These are phyloP conservation scores for Boletus eberwhitei DNA, from an alignment of 768 basidiomycete species.

Conservation along the genomic window DNA sequence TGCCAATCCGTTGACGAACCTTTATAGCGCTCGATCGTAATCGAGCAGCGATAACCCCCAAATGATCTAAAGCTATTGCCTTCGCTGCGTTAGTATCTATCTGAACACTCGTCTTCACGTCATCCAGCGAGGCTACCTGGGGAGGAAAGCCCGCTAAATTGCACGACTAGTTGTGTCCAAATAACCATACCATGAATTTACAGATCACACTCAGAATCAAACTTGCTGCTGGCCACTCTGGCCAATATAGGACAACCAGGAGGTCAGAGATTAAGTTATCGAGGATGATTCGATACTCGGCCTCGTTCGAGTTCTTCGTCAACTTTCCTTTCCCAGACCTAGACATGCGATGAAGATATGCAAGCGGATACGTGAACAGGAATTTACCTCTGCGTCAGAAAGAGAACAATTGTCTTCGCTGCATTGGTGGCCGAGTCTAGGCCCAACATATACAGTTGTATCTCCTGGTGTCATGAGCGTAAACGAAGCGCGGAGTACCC, in stretches of 20 bases:
- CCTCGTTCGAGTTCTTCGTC: conserved; percentile 89
- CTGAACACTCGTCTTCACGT: conserved; percentile 62
- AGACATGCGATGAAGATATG: conserved; percentile 1
- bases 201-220: conserved; percentile 76
- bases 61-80: conserved; percentile 86
- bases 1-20: conserved; percentile 33
- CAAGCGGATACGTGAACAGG: neutral
- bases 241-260: conserved; percentile 85
- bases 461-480: conserved; percentile 46
- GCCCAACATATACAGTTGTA: conserved; percentile 64
- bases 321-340: conserved; percentile 85
- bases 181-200: conserved; percentile 71
- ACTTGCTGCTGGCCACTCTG: conserved; percentile 95
- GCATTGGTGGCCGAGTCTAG: conserved; percentile 81
- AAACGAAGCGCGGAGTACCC: neutral
- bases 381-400: conserved; percentile 62
- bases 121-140: conserved; percentile 80
- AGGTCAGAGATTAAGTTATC: conserved; percentile 89
- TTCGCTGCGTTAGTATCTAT: conserved; percentile 83
- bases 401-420: conserved; percentile 78
- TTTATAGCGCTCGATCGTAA: conserved; percentile 58
- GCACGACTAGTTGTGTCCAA: neutral
- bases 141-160: neutral
- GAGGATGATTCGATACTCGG: conserved; percentile 89
- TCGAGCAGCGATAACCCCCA: conserved; percentile 88